Base-by-base conservation (phyloP, 331 rosid species). In the Rosa hybrid region DNA sequence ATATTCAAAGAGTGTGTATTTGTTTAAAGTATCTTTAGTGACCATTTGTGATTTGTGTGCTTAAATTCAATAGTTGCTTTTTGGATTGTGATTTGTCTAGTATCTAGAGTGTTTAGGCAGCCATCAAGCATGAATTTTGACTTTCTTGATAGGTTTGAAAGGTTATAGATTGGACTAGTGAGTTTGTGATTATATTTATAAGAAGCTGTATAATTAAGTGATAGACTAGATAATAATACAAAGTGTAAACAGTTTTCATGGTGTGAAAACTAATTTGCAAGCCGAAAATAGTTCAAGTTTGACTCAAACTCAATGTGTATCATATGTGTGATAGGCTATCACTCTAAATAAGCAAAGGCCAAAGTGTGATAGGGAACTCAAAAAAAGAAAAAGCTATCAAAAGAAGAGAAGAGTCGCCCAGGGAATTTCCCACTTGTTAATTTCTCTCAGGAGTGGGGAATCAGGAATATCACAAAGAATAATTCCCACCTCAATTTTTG, bases 301-400 rank as follows among this genome's bases (percentile, higher is more conserved):
- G 80, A 64, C 51, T 77, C 13, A 20, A 77, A 49, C 49, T 49
- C 49, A 77, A 12, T 7, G 16, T 39, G 60, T 64, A 30, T 44
- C 70, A 71, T 45, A 17, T 20, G 50, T 20, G 25, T 65, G 80
- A 77, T 65, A 77, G 64, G 80, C 25, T 77, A 77, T 77, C 80
- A 77, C 72, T 25, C 42, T 30, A 77, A 62, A 62, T 77, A 77
- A 63, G 63, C 80, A 6, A 64, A 7, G 62, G 72, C 72, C 64
- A 25, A 27, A 73, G 17, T 51, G 27, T 34, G 34, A 63, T 3
- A 77, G 14, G 80, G 72, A 75, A 75, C 70, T 21, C 23, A 0
- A 45, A 18, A 53, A 57, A 21, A 57, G 30, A 57, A 57, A 75
- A 75, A 13, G 42, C 14, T 39, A n/a, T 13, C 10, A 13, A 41